Conservation (phyloP, 805 yeast species). For the Starmerella roubikii region DNA sequence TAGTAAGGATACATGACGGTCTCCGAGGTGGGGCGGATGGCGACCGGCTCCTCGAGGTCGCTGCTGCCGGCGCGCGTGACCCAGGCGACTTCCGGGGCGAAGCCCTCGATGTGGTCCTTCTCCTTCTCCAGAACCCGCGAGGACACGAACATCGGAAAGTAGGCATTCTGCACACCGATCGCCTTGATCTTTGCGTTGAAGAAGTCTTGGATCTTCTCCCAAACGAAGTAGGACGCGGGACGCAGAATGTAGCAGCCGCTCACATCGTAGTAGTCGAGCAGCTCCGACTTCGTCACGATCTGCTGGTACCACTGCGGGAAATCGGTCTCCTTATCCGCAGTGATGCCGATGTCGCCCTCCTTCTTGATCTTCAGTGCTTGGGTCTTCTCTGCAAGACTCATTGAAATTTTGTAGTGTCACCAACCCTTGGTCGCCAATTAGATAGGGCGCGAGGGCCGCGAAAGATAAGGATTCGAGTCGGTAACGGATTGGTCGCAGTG, state of each 20-base stretch:
- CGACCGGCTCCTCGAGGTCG: slow-evolving; percentile 94
- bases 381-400: slow-evolving; percentile 16
- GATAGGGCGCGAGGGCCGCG: no score
- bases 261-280: slow-evolving; percentile 96
- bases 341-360: slow-evolving; percentile 54
- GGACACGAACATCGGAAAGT: slow-evolving; percentile 98
- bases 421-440: no score
- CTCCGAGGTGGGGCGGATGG: slow-evolving; percentile 98
- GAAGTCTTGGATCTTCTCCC: slow-evolving; percentile 89
- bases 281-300: slow-evolving; percentile 89
- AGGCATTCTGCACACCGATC: slow-evolving; percentile 85
- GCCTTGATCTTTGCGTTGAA: slow-evolving; percentile 70
- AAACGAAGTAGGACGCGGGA: slow-evolving; percentile 84
- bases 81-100: slow-evolving; percentile 99
- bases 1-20: slow-evolving; percentile 99
- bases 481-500: no score
- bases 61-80: slow-evolving; percentile 91
- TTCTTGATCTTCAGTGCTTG: slow-evolving; percentile 9
- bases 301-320: slow-evolving; percentile 98
- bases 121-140: slow-evolving; percentile 86
- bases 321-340: slow-evolving; percentile 82
- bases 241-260: slow-evolving; percentile 97
- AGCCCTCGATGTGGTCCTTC: slow-evolving; percentile 97
- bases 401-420: no score
- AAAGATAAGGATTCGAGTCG: no score